Conservation (phyloP, 805 yeast species). For the Lipomyces sp. region DNA sequence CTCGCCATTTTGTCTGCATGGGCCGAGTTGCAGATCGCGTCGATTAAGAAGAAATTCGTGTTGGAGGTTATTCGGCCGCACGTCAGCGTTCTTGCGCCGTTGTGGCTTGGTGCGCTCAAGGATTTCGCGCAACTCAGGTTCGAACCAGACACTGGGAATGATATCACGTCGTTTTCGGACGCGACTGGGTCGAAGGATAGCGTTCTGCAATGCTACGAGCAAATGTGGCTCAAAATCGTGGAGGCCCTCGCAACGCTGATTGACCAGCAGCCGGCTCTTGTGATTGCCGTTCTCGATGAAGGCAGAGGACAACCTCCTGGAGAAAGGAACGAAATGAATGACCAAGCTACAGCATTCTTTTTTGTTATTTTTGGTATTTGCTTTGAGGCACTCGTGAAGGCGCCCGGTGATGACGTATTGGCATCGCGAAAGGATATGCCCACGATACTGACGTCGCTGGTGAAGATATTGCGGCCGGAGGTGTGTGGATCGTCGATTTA, state of each 20-base stretch:
- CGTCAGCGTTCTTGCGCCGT: conserved; percentile 57
- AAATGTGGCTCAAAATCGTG: conserved; percentile 72
- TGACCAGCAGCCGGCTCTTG: conserved; percentile 47
- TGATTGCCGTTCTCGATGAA: conserved; percentile 54
- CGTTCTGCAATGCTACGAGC: conserved; percentile 46
- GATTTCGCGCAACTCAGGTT: conserved; percentile 71
- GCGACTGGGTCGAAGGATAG: conserved; percentile 14
- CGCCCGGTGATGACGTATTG: conserved; percentile 32
- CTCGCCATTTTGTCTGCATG: conserved; percentile 43
- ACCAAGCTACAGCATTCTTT: conserved; percentile 49
- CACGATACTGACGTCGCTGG: conserved; percentile 50
- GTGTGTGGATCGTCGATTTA: conserved; percentile 59
- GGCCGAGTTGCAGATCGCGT: conserved; percentile 41
- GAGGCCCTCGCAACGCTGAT: conserved; percentile 69
- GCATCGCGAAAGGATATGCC: conserved; percentile 34
- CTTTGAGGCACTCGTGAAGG: conserved; percentile 63
- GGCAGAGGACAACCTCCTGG: conserved; percentile 39
- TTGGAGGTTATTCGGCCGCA: conserved; percentile 46
- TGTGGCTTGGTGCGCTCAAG: conserved; percentile 74
- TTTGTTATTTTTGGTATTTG: conserved; percentile 82
- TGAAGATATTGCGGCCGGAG: conserved; percentile 53
- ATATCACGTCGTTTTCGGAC: not conserved
- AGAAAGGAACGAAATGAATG: conserved; percentile 29
- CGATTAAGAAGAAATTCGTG: conserved; percentile 38
- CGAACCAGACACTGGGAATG: conserved; percentile 38